phyloP scores from a whole-genome alignment of 805 yeast genomes.

The Lachancea lanzarotensis region DNA sequence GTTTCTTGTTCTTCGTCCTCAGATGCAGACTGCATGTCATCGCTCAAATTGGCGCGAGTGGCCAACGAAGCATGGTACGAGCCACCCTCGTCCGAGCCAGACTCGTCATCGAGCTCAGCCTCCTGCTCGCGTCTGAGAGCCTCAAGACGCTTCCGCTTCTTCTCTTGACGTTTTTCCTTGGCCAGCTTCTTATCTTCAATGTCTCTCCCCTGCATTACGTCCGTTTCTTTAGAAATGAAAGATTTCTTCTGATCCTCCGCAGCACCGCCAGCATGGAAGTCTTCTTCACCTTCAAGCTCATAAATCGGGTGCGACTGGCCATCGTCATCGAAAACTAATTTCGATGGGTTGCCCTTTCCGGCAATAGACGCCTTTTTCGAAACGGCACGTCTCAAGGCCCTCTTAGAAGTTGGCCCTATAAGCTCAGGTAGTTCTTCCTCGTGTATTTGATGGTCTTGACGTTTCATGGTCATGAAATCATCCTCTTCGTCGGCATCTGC shows the following conservation, averaged over 20 bases:
- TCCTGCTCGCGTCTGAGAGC: constrained; percentile 51
- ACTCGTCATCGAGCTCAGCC: constrained; percentile 24
- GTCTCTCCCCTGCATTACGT: constrained; percentile 67
- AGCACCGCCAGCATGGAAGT: constrained; percentile 64
- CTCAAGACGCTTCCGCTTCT: constrained; percentile 84
- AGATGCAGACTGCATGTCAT: constrained; percentile 35
- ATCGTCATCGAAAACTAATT: constrained; percentile 85
- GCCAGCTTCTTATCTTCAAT: constrained; percentile 70
- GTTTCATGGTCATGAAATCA: constrained; percentile 75
- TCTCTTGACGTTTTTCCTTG: constrained; percentile 72
- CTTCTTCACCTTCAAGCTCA: constrained; percentile 85
- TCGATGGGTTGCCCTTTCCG: constrained; percentile 62
- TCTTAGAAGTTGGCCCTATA: constrained; percentile 63
- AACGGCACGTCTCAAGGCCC: constrained; percentile 78
- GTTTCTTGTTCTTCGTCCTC: constrained; percentile 22
- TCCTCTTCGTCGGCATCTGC: constrained; percentile 40
- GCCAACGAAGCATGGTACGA: constrained; percentile 30
- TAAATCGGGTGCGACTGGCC: constrained; percentile 89
- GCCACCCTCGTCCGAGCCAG: constrained; percentile 16
- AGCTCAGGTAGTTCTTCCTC: constrained; percentile 63
- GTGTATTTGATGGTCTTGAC: constrained; percentile 63
- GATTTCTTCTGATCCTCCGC: constrained; percentile 60
- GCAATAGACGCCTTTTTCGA: constrained; percentile 71
- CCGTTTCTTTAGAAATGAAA: constrained; percentile 60
- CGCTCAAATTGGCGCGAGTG: constrained; percentile 29